phyloP scores from a whole-genome alignment of 805 yeast species.

The Lachancea meyersii region DNA sequence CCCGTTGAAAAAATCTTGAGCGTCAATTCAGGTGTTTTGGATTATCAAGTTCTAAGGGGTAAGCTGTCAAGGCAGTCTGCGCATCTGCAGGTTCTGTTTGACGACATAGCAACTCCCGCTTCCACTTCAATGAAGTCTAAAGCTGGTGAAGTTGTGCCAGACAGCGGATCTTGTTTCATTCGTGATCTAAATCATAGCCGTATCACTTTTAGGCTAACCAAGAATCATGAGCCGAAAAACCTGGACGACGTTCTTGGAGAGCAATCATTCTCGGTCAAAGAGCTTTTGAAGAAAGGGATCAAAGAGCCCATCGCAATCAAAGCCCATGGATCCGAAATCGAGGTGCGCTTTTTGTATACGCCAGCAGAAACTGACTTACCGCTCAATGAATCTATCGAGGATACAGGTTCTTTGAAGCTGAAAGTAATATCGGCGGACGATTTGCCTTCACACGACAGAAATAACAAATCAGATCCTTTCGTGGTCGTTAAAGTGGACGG shows the following conservation, averaged over 20 bases:
- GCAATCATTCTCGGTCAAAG: conserved; percentile 43
- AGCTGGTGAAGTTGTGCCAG: conserved; percentile 41
- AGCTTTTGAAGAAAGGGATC: conserved; percentile 47
- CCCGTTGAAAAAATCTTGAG: conserved; percentile 47
- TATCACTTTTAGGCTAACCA: conserved; percentile 51
- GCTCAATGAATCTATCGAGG: conserved; percentile 54
- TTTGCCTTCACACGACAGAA: conserved; percentile 55
- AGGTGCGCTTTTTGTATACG: conserved; percentile 49
- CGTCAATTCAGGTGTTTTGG: conserved; percentile 54
- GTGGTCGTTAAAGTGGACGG: conserved; percentile 50
- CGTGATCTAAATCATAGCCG: conserved; percentile 64
- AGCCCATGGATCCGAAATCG: conserved; percentile 39
- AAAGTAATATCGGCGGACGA: conserved; percentile 51
- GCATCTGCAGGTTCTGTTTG: conserved; percentile 55
- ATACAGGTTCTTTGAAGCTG: conserved; percentile 58
- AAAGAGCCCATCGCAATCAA: conserved; percentile 41
- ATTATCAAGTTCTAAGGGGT: conserved; percentile 49
- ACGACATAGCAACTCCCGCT: conserved; percentile 57
- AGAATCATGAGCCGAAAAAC: conserved; percentile 41
- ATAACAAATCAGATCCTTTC: conserved; percentile 76
- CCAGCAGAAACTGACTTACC: conserved; percentile 53
- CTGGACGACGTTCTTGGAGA: conserved; percentile 48
- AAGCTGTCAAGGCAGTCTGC: conserved; percentile 42
- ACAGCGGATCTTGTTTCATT: conserved; percentile 54
- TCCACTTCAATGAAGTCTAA: conserved; percentile 45